A percentile compares a stretch with the other conserved stretches of the same genome.
phyloP scores from a whole-genome alignment of 108 stramenopile genomes.

The Skeletonema marinoi region DNA sequence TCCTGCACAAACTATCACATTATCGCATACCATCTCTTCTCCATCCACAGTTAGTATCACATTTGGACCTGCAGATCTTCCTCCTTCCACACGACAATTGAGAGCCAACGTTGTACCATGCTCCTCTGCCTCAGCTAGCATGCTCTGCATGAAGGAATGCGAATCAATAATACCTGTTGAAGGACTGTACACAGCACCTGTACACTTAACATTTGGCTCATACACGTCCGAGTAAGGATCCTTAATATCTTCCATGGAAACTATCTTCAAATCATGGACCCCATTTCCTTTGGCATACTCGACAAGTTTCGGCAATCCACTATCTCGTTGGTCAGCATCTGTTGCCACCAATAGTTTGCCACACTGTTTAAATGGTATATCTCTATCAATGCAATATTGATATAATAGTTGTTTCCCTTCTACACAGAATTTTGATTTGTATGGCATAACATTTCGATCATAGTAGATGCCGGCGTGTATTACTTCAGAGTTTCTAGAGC shows the following conservation, averaged over 20 bases:
- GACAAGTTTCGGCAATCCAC: conserved; percentile 31
- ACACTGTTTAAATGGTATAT: conserved; percentile 50
- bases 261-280: conserved; percentile 57
- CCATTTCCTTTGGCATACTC: conserved; percentile 60
- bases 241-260: conserved; percentile 61
- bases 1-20: conserved; percentile 73
- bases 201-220: conserved; percentile 67
- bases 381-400: conserved; percentile 65
- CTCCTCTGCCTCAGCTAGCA: conserved; percentile 78
- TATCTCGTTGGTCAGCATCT: conserved; percentile 39
- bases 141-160: conserved; percentile 62
- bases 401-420: conserved; percentile 73
- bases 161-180: conserved; percentile 85
- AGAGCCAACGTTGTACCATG: conserved; percentile 64
- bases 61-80: conserved; percentile 12
- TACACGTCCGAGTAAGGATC: conserved; percentile 20
- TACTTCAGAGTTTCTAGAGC: conserved; percentile 86
- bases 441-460: conserved; percentile 43
- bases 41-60: conserved; percentile 49
- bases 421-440: conserved; percentile 81
- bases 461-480: conserved; percentile 90
- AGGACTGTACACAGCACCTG: conserved; percentile 75
- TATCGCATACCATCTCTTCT: conserved; percentile 61
- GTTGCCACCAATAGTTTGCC: conserved; percentile 88
- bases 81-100: conserved; percentile 56